These are phyloP conservation scores for Pestalotiopsis sp. DNA, from an alignment of 2,329 filamentous ascomycete species.

Conservation along the genomic window DNA sequence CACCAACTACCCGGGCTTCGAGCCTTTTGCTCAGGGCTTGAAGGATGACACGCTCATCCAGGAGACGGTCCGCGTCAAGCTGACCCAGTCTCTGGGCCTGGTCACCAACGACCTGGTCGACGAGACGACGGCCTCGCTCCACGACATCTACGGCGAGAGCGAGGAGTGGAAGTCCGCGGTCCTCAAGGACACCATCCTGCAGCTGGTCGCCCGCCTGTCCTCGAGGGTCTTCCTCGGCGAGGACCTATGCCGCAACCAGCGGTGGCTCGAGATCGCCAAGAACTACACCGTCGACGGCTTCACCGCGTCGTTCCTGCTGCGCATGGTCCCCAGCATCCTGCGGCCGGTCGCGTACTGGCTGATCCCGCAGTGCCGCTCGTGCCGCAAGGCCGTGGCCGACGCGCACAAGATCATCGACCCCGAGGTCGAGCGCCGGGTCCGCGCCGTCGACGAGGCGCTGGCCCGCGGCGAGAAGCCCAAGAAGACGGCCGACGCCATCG, in stretches of 20 bases:
- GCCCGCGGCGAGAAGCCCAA: conserved; percentile 31
- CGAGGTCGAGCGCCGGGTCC: conserved; percentile 32
- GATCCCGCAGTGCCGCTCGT: conserved; percentile 40
- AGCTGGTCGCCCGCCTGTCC: conserved; percentile 50
- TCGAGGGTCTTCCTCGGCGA: conserved; percentile 52
- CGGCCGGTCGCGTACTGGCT: conserved; percentile 47
- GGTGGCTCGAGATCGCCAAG: conserved; percentile 49
- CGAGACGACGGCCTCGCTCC: conserved; percentile 34
- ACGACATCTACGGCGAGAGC: conserved; percentile 33
- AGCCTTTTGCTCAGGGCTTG: conserved; percentile 28
- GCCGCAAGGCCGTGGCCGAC: conserved; percentile 40
- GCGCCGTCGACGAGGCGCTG: conserved; percentile 25
- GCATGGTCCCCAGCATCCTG: conserved; percentile 41
- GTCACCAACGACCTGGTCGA: conserved; percentile 38
- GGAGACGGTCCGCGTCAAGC: conserved; percentile 34
- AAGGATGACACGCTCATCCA: conserved; percentile 28
- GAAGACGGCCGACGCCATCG: conserved; percentile 41
- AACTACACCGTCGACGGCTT: conserved; percentile 45
- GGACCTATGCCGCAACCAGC: conserved; percentile 45
- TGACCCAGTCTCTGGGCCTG: conserved; percentile 36
- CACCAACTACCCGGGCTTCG: conserved; percentile 35
- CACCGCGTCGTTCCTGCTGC: conserved; percentile 37
- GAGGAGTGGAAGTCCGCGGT: conserved; percentile 42
- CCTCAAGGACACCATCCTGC: conserved; percentile 40
- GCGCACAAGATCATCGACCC: conserved; percentile 38